phyloP scores from a whole-genome alignment of 1,284 basidiomycete species.

The Flammula alnicola region DNA sequence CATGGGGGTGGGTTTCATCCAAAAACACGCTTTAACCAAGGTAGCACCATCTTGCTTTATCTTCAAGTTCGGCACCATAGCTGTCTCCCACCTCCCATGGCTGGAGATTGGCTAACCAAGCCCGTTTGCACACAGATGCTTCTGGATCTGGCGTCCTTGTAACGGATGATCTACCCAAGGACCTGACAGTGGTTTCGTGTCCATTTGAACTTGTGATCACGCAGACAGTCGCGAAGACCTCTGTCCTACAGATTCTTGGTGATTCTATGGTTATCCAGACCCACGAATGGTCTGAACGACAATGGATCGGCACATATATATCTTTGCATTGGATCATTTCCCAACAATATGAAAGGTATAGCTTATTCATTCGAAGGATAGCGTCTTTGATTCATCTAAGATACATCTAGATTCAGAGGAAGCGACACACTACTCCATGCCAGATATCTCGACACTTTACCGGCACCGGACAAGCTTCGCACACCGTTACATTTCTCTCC shows the following conservation, averaged over 20 bases:
- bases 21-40: conserved; percentile 46
- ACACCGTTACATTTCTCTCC: conserved; percentile 79
- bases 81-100: not conserved
- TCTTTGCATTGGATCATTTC: conserved; percentile 71
- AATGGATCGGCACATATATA: conserved; percentile 75
- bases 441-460: conserved; percentile 74
- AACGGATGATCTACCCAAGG: conserved; percentile 46
- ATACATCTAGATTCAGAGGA: conserved; percentile 7
- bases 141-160: conserved; percentile 68
- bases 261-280: conserved; percentile 26
- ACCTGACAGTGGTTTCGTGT: conserved; percentile 69
- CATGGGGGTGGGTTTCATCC: conserved; percentile 56
- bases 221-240: conserved; percentile 48
- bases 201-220: conserved; percentile 80
- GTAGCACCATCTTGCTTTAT: conserved; percentile 31
- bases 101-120: conserved; percentile 4
- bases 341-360: conserved; percentile 33
- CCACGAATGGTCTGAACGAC: conserved; percentile 65
- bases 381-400: conserved; percentile 12
- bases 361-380: conserved; percentile 20
- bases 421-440: conserved; percentile 47
- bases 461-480: conserved; percentile 55
- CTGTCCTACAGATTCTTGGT: conserved; percentile 48
- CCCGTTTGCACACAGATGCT: conserved; percentile 36
- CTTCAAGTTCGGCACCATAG: conserved; percentile 2